phyloP scores from a whole-genome alignment of 495 filamentous ascomycete genomes.

The Penicillium mononematosum region DNA sequence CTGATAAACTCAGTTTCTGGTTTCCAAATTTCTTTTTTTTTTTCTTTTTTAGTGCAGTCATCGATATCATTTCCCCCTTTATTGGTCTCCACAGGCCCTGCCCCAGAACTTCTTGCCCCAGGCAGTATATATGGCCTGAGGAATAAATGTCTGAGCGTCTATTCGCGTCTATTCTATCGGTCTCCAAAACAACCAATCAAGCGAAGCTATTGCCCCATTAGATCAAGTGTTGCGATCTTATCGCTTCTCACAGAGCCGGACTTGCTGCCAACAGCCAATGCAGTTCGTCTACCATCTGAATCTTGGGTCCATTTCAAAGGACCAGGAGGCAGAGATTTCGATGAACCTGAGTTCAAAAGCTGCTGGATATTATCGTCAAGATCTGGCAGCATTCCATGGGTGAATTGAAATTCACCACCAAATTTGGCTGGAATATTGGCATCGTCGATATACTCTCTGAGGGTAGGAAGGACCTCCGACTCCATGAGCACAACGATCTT shows the following conservation, averaged over 20 bases:
- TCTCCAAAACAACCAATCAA: too few species aligned
- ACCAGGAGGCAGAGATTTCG: constrained; percentile 21
- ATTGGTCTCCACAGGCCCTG: too few species aligned
- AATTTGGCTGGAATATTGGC: constrained; percentile 25
- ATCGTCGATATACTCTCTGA: constrained; percentile 24
- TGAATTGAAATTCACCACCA: constrained; percentile 25
- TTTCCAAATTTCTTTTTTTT: not conserved
- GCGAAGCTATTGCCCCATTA: not conserved
- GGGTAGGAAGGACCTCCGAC: constrained; percentile 17
- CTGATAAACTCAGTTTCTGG: not conserved
- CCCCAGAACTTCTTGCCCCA: too few species aligned
- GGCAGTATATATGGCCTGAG: too few species aligned
- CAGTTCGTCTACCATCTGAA: constrained; percentile 11
- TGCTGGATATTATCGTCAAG: constrained; percentile 20
- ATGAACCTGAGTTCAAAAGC: constrained; percentile 10
- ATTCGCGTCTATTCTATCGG: too few species aligned
- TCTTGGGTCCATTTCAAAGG: constrained; percentile 29
- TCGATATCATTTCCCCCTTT: too few species aligned
- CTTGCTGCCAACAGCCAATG: constrained; percentile 25
- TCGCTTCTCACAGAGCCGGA: constrained; percentile 1
- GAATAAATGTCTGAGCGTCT: too few species aligned
- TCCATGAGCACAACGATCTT: constrained; percentile 26
- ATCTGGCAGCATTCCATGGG: constrained; percentile 27
- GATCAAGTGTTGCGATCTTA: not conserved
- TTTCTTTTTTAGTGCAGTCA: too few species aligned